Conservation (phyloP, 192 early-diverging fungal genomes). For the Pilobolus umbonatus region DNA sequence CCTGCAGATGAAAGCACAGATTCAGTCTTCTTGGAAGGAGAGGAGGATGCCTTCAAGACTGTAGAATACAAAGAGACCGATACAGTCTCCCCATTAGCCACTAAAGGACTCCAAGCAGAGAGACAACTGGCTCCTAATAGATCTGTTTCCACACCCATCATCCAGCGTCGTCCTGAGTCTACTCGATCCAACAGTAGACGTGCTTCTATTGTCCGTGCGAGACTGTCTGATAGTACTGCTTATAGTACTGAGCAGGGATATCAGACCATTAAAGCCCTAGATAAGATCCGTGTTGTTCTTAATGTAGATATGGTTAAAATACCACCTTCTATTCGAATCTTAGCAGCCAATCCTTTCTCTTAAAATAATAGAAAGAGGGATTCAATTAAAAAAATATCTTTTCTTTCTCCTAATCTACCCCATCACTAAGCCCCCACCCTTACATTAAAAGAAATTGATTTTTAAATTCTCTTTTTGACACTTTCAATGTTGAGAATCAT, state of each 20-base stretch:
- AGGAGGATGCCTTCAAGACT: neutral
- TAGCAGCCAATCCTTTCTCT: conserved; percentile 45
- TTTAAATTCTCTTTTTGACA: neutral
- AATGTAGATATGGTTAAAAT: conserved; percentile 46
- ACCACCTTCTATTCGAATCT: conserved; percentile 50
- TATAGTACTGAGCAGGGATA: conserved; percentile 29
- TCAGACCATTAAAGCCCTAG: conserved; percentile 45
- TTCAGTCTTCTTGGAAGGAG: neutral
- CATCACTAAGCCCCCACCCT: neutral
- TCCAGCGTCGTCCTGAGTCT: conserved; percentile 6
- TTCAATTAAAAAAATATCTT: too few species aligned
- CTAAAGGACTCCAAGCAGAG: neutral
- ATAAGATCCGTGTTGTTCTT: conserved; percentile 42
- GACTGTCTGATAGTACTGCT: conserved; percentile 18
- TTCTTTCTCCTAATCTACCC: too few species aligned
- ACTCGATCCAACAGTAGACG: conserved; percentile 17
- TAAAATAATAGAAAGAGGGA: too few species aligned
- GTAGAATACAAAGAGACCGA: neutral
- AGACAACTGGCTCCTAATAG: neutral
- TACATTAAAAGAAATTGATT: neutral
- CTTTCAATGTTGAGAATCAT: neutral
- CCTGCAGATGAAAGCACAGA: neutral
- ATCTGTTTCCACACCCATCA: conserved; percentile 1
- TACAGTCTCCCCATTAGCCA: neutral
- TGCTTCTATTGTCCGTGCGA: conserved; percentile 14